These are phyloP conservation scores for Schizothecium vesticola DNA, from an alignment of 495 filamentous ascomycete genomes.

Conservation along the genomic window DNA sequence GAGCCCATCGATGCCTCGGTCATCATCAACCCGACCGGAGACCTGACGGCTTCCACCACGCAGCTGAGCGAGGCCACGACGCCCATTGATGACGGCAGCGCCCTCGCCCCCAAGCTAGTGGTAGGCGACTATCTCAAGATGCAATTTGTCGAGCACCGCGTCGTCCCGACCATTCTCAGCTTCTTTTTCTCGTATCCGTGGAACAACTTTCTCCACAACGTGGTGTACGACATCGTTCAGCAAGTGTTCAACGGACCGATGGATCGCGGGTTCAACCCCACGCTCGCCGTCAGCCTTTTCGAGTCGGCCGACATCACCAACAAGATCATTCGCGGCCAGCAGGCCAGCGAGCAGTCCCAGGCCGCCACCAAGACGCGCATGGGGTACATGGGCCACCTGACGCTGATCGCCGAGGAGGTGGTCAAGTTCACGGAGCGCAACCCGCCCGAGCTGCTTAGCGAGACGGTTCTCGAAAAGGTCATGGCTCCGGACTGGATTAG, in stretches of 20 bases:
- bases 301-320: constrained; percentile 84
- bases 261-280: constrained; percentile 90
- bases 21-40: constrained; percentile 2
- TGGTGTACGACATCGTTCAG: constrained; percentile 98
- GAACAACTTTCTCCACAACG: constrained; percentile 99
- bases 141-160: constrained; percentile 88
- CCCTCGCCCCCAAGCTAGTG: constrained; percentile 54
- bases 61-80: constrained; percentile 14
- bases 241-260: constrained; percentile 99
- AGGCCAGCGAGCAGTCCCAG: constrained; percentile 78
- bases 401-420: constrained; percentile 95
- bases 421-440: constrained; percentile 97
- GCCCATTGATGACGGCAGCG: constrained; percentile 10
- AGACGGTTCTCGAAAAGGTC: constrained; percentile 79
- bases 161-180: constrained; percentile 93
- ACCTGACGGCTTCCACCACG: background rate
- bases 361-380: constrained; percentile 77
- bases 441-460: constrained; percentile 78
- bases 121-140: constrained; percentile 98
- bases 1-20: constrained; percentile 19
- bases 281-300: constrained; percentile 89
- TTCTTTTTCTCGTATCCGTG: constrained; percentile 99
- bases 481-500: constrained; percentile 85
- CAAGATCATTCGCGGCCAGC: constrained; percentile 86
- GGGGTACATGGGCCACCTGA: constrained; percentile 98